Conservation (phyloP, 768 basidiomycete genomes). For the Xerocomus potaroensis region DNA sequence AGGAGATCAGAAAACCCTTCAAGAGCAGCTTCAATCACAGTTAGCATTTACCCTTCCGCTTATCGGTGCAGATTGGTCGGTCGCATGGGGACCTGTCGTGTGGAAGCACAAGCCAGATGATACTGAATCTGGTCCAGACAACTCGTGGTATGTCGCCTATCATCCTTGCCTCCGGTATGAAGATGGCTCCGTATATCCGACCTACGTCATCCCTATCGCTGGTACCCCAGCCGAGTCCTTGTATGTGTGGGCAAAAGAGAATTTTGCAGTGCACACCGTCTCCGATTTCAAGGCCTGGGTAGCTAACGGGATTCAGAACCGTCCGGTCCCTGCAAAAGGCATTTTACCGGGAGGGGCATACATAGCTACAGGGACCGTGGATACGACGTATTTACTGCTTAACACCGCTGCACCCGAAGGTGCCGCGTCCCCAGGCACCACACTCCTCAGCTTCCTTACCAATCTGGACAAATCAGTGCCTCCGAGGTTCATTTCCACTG, state of each 20-base stretch:
- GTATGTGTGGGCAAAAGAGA: constrained; percentile 3
- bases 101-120: constrained; percentile 11
- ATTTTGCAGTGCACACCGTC: constrained; percentile 6
- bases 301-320: not conserved
- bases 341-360: not conserved
- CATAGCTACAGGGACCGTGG: constrained; percentile 1
- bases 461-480: not conserved
- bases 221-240: constrained; percentile 1
- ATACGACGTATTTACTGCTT: constrained; percentile 1
- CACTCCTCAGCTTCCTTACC: constrained; percentile 7
- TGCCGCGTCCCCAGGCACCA: not conserved
- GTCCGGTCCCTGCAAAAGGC: not conserved
- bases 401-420: not conserved
- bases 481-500: constrained; percentile 4
- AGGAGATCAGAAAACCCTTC: not conserved
- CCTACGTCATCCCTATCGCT: constrained; percentile 14
- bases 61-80: not conserved
- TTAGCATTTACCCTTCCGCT: not conserved
- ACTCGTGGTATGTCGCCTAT: constrained; percentile 14
- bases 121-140: constrained; percentile 4
- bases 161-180: constrained; percentile 7
- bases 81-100: constrained; percentile 14
- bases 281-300: constrained; percentile 11
- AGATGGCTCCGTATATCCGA: constrained; percentile 4
- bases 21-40: not conserved